Conservation (phyloP, 1,284 basidiomycete species). For the Boletus semigastroideus region DNA sequence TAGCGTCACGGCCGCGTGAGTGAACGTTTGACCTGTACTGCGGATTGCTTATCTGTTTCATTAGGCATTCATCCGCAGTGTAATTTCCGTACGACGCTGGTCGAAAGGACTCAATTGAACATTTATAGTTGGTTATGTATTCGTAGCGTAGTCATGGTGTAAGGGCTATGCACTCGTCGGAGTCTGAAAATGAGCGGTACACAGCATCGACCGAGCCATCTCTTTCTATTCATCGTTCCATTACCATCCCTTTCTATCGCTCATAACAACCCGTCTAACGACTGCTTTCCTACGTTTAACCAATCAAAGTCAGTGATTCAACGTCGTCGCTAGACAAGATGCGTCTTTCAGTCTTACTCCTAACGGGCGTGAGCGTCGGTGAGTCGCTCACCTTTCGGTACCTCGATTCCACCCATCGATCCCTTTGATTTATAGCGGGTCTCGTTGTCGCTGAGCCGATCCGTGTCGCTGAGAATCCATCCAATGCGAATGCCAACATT, state of each 20-base stretch:
- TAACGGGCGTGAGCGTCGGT: conserved; percentile 29
- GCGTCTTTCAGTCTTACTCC: conserved; percentile 30
- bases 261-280: neutral
- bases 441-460: conserved; percentile 31
- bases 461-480: conserved; percentile 19
- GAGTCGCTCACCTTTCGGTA: conserved; percentile 2
- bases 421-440: conserved; percentile 14
- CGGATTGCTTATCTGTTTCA: conserved; percentile 6
- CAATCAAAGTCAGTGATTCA: neutral
- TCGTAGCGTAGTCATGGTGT: neutral
- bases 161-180: conserved; percentile 13
- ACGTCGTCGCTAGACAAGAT: conserved; percentile 6
- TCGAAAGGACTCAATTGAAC: neutral
- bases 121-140: neutral
- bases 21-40: conserved; percentile 5
- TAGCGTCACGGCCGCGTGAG: conserved; percentile 32
- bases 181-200: conserved; percentile 19
- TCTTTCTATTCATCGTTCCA: conserved; percentile 6
- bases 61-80: conserved; percentile 28
- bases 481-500: conserved; percentile 32
- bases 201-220: conserved; percentile 7
- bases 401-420: neutral
- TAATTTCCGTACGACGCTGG: conserved; percentile 8
- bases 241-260: neutral
- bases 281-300: conserved; percentile 1